A percentile compares a stretch with the other conserved stretches of the same genome.
Conservation (phyloP, 345 rosid genomes). For the Eucalyptus brandiana region DNA sequence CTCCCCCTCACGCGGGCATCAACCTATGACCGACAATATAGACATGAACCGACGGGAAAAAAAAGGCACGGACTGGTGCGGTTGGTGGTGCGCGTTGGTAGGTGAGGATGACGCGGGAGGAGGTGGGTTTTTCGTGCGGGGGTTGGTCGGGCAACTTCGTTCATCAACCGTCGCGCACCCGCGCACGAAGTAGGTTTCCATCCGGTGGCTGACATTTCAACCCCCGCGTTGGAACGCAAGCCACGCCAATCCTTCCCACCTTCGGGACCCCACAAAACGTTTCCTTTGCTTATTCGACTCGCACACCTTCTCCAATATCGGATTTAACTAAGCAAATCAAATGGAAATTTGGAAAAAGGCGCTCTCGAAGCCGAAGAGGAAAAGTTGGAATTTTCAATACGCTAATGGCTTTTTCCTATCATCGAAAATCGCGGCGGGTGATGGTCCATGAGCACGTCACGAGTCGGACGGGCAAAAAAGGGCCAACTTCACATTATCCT, state of each 20-base stretch:
- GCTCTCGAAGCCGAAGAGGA: not conserved
- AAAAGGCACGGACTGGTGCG: not conserved
- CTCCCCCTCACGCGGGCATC: not conserved
- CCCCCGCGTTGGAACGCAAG: not conserved
- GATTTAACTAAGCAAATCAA: not conserved
- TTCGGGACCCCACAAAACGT: not conserved
- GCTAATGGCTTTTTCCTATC: not conserved
- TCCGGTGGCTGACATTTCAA: not conserved
- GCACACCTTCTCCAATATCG: not conserved
- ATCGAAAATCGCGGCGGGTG: not conserved
- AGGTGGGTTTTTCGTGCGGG: not conserved
- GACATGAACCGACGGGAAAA: not conserved
- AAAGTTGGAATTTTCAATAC: not conserved
- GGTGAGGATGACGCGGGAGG: not conserved
- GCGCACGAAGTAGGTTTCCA: not conserved
- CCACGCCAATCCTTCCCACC: not conserved
- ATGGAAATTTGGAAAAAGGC: not conserved
- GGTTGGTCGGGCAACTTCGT: not conserved
- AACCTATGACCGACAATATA: not conserved
- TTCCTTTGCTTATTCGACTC: not conserved
- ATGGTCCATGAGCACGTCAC: not conserved
- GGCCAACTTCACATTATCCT: not conserved
- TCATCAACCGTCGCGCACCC: not conserved
- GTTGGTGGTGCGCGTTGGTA: not conserved
- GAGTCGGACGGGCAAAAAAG: not conserved